These are phyloP conservation scores for Gaeumannomyces tritici DNA, from an alignment of 2,329 filamentous ascomycete genomes.

Conservation along the genomic window DNA sequence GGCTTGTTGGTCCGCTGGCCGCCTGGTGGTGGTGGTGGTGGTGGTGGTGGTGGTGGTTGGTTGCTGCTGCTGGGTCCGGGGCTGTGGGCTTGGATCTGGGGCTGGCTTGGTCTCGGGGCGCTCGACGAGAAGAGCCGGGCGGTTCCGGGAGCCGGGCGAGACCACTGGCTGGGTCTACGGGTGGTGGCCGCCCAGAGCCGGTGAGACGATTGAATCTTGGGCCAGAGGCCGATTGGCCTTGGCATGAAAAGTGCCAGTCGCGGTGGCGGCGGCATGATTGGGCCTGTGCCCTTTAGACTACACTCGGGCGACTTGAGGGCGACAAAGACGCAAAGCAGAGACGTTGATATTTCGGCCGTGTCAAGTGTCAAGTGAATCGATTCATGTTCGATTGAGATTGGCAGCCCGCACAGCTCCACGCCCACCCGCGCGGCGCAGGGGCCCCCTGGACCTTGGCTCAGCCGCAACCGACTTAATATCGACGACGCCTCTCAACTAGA, in stretches of 20 bases:
- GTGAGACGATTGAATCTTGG: background rate
- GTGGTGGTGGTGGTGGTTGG: conserved; percentile 1
- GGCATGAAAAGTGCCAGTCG: background rate
- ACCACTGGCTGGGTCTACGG: no score
- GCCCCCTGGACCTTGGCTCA: background rate
- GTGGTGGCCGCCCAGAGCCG: background rate
- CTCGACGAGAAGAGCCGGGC: background rate
- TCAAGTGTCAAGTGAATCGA: background rate
- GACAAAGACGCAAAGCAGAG: no score
- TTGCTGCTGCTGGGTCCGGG: background rate
- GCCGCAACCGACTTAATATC: background rate
- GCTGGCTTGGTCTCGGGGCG: background rate
- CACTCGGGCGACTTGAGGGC: no score
- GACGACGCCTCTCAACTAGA: background rate
- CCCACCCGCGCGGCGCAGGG: background rate
- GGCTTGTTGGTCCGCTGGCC: background rate
- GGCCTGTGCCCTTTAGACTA: no score
- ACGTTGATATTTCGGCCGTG: no score
- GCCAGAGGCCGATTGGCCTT: background rate
- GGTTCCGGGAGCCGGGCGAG: no score
- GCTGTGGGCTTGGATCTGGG: background rate
- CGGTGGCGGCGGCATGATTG: background rate
- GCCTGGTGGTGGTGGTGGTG: conserved; percentile 2
- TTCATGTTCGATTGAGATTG: no score
- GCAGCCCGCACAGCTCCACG: no score